Evolutionary conservation across 2,329 filamentous ascomycete species (phyloP), one percentile per base, ranked within the genome.

Genomic region (Beauveria caledonica): DNA sequence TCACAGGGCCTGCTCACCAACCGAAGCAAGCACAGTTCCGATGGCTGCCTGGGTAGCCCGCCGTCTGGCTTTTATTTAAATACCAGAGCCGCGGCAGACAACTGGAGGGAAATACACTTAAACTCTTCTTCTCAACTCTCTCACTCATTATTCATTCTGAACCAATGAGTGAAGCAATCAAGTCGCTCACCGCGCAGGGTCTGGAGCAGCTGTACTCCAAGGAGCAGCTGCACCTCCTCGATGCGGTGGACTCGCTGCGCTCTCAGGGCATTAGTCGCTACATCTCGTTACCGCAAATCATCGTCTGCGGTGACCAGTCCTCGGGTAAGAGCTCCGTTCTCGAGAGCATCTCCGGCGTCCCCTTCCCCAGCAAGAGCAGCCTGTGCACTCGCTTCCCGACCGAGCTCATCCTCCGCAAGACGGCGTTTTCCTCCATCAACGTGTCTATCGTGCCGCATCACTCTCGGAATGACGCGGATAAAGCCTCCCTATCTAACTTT

Each of bases 261-360:
- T 68, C 71, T 3, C 67, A 70, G 17, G 72, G 73, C 1, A 64
- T 76, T 44, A 70, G 69, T 29, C 68, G 69, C 8, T 72, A 71
- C 29, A 64, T 76, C 17, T 69, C 72, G 15, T 65, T 80, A 0
- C 78, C 78, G 1, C 75, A 80, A 60, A 65, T 81, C n/a, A 75
- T 83, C 3, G 79, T 83, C n/a, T 80, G 76, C 57, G 81, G 83
- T 5, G 77, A 83, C 58, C 80, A 83, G 63, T 80, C 78, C 0
- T 75, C 77, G 2, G 82, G 81, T 1, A 86, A 86, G 64, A 83
- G 78, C 50, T 83, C 80, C 0, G 78, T 84, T 0, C 72, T 86
- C 0, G 81, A 86, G 63, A 80, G 80, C 0, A 77, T 86, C 25
- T 81, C 81, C 0, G 76, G 78, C 6, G 76, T 86, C 1, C 74